Percentiles rank a stretch among this genome's conserved stretches.
Evolutionary conservation across 129 eudicot species (phyloP).

Genomic region (Flaveria robusta): DNA sequence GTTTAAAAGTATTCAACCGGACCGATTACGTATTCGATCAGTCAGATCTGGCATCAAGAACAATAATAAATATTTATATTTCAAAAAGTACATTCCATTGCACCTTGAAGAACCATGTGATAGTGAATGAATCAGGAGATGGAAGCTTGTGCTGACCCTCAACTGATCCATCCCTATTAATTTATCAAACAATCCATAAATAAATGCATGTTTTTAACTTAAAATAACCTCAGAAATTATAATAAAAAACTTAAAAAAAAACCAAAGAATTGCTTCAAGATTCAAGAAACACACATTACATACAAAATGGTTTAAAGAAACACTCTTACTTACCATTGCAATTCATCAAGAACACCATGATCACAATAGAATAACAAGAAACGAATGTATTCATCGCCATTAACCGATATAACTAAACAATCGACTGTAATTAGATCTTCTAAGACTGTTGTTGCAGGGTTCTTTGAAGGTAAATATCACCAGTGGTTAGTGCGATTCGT

Average conservation of each 20-base stretch:
- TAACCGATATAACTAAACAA: background rate
- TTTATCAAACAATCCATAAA: background rate
- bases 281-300: background rate
- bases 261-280: background rate
- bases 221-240: background rate
- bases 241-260: no score
- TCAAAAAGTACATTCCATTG: background rate
- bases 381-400: slow-evolving; percentile 30
- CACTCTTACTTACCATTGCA: slow-evolving; percentile 27
- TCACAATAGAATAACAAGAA: slow-evolving; percentile 27
- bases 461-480: background rate
- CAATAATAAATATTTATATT: background rate
- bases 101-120: background rate
- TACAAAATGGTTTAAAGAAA: background rate
- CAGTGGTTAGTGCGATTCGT: background rate
- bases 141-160: slow-evolving; percentile 21
- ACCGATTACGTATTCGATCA: background rate
- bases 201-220: background rate
- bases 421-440: background rate
- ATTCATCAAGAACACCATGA: slow-evolving; percentile 30
- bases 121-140: slow-evolving; percentile 17
- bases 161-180: slow-evolving; percentile 33
- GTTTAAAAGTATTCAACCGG: background rate
- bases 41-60: background rate
- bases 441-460: background rate